These are phyloP conservation scores for Rhododendron ovatum DNA, from an alignment of 148 eudicot genomes.

Conservation along the genomic window DNA sequence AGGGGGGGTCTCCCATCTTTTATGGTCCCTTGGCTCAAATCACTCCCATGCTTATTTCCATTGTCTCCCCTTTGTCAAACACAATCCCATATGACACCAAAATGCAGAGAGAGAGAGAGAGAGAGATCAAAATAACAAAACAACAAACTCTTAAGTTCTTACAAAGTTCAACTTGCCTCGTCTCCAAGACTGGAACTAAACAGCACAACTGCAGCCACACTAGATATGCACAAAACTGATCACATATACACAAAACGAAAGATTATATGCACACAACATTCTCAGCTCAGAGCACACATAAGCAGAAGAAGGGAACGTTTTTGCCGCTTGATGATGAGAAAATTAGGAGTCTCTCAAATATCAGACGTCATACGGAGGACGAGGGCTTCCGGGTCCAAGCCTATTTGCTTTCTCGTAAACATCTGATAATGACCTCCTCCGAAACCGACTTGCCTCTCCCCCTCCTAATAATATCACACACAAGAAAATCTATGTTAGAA, in stretches of 20 bases:
- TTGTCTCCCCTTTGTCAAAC: not conserved
- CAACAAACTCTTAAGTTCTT: not conserved
- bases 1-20: not conserved
- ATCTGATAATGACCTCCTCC: conserved; percentile 33
- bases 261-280: not conserved
- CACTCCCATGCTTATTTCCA: not conserved
- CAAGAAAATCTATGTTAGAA: not conserved
- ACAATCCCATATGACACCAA: not conserved
- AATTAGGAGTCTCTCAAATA: conserved; percentile 10
- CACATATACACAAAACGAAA: not conserved
- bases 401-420: conserved; percentile 35
- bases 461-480: conserved; percentile 11
- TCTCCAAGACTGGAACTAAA: not conserved
- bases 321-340: not conserved
- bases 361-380: conserved; percentile 46
- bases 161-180: not conserved
- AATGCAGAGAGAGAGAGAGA: not conserved
- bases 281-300: not conserved
- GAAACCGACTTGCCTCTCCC: conserved; percentile 29
- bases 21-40: not conserved
- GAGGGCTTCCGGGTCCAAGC: conserved; percentile 39
- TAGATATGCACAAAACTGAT: not conserved
- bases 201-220: not conserved
- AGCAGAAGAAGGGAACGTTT: not conserved
- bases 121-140: not conserved